A percentile compares a stretch with the other conserved stretches of the same genome.
Conservation (phyloP, 1,284 basidiomycete genomes). For the Pseudomicrostroma phylloplanum region DNA sequence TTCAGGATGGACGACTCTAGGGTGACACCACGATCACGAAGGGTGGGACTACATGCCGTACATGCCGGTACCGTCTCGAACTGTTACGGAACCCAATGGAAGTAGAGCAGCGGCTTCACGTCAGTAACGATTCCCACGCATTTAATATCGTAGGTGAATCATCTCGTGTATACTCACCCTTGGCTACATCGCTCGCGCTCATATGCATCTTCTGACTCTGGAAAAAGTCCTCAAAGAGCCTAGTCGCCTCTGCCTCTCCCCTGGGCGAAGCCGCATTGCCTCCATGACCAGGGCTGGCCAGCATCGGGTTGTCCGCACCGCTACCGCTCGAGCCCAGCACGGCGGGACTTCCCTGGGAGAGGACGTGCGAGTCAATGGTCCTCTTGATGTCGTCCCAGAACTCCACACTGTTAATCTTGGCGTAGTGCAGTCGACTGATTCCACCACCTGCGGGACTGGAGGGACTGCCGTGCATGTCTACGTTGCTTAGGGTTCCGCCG, state of each 20-base stretch:
- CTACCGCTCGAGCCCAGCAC: not conserved
- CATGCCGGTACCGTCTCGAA: not conserved
- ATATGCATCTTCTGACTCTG: conserved; percentile 42
- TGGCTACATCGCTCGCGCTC: conserved; percentile 42
- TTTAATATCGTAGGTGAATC: conserved; percentile 3
- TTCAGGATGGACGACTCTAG: no score
- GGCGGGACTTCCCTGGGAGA: conserved; percentile 1
- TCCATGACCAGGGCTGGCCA: conserved; percentile 16
- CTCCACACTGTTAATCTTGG: conserved; percentile 31
- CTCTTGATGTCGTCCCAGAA: conserved; percentile 41
- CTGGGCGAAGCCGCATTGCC: conserved; percentile 22
- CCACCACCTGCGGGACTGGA: conserved; percentile 23
- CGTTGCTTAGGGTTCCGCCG: conserved; percentile 12
- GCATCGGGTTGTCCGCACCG: not conserved
- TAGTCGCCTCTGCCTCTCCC: conserved; percentile 42
- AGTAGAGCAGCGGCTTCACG: not conserved
- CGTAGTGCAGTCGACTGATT: conserved; percentile 41
- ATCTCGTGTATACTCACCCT: conserved; percentile 44
- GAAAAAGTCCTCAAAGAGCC: conserved; percentile 48
- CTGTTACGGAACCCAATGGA: not conserved
- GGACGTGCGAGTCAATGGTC: conserved; percentile 39
- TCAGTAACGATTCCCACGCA: not conserved
- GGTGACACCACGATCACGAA: no score
- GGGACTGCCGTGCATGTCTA: conserved; percentile 17
- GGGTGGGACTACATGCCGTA: not conserved